Percentiles rank a stretch among this genome's conserved stretches.
These are phyloP conservation scores for Scenedesmus sp. DNA, from an alignment of 163 green algal species.

Conservation along the genomic window DNA sequence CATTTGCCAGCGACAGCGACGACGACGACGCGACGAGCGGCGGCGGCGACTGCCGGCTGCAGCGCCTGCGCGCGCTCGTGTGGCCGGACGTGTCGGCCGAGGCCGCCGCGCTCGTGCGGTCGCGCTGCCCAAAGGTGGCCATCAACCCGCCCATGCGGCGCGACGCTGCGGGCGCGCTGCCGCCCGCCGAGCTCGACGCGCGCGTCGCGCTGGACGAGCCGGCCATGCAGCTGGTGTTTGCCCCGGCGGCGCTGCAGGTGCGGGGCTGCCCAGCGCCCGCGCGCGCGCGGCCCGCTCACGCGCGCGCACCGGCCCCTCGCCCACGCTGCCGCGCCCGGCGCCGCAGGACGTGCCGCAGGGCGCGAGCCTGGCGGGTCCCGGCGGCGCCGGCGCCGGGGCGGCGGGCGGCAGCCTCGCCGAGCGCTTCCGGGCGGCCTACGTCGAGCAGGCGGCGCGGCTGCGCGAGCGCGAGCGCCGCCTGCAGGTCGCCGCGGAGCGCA, in stretches of 20 bases:
- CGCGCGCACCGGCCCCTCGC: too few relatives aligned
- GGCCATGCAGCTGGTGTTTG: conserved; percentile 13
- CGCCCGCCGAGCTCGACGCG: not conserved
- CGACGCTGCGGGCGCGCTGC: not conserved
- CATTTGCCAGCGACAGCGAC: conserved; percentile 27
- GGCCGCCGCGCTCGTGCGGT: conserved; percentile 13
- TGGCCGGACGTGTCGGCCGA: conserved; percentile 32
- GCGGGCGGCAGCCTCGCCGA: conserved; percentile 10
- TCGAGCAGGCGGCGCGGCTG: conserved; percentile 12
- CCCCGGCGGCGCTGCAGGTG: conserved; percentile 25
- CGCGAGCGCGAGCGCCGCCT: conserved; percentile 2
- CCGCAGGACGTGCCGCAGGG: not conserved
- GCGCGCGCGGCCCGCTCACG: too few relatives aligned
- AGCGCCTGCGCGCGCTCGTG: conserved; percentile 23
- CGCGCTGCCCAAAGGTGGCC: conserved; percentile 28
- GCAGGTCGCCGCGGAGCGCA: not conserved
- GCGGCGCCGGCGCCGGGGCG: too few relatives aligned
- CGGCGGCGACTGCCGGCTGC: not conserved
- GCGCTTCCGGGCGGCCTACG: conserved; percentile 29
- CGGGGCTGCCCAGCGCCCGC: not conserved
- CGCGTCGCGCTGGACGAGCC: conserved; percentile 14
- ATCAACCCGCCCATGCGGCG: conserved; percentile 21
- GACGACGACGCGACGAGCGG: conserved; percentile 14
- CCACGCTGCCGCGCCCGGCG: not conserved
- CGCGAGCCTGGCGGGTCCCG: too few relatives aligned